Conservation (phyloP, 169 alveolate species). For the Plasmodium reichenowi region DNA sequence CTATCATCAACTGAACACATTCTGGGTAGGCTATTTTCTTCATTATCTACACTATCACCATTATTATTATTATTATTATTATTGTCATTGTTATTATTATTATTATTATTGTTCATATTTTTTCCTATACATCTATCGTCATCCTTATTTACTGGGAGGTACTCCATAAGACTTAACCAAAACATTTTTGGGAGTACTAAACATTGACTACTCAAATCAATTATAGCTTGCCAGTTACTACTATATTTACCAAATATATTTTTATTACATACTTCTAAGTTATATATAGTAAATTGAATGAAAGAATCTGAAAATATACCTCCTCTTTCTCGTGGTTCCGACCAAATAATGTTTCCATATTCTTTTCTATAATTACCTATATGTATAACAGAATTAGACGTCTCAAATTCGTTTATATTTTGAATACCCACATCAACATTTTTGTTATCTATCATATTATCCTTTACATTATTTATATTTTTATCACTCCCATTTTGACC, state of each 20-base stretch:
- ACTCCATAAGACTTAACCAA: slow-evolving; percentile 85
- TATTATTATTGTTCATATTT: neutral
- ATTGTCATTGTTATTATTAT: neutral
- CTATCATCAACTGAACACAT: slow-evolving; percentile 76
- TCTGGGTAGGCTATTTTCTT: slow-evolving; percentile 36
- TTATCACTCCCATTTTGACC: neutral
- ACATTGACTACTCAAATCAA: slow-evolving; percentile 82
- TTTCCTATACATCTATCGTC: slow-evolving; percentile 64
- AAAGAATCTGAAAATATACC: slow-evolving; percentile 84
- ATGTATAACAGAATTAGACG: slow-evolving; percentile 36
- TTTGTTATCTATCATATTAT: neutral
- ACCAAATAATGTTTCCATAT: slow-evolving; percentile 78
- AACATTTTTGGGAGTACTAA: slow-evolving; percentile 84
- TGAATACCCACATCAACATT: neutral
- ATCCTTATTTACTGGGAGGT: slow-evolving; percentile 80
- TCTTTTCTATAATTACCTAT: slow-evolving; percentile 69
- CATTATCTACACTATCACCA: slow-evolving; percentile 11
- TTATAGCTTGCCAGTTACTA: slow-evolving; percentile 82
- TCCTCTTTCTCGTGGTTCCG: slow-evolving; percentile 84
- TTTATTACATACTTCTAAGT: slow-evolving; percentile 79
- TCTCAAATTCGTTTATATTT: neutral
- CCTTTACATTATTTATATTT: neutral
- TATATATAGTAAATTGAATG: slow-evolving; percentile 82
- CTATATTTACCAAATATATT: slow-evolving; percentile 83
- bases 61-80: neutral